These are phyloP conservation scores for Chaetomium tenue DNA, from an alignment of 495 filamentous ascomycete genomes.

Conservation along the genomic window DNA sequence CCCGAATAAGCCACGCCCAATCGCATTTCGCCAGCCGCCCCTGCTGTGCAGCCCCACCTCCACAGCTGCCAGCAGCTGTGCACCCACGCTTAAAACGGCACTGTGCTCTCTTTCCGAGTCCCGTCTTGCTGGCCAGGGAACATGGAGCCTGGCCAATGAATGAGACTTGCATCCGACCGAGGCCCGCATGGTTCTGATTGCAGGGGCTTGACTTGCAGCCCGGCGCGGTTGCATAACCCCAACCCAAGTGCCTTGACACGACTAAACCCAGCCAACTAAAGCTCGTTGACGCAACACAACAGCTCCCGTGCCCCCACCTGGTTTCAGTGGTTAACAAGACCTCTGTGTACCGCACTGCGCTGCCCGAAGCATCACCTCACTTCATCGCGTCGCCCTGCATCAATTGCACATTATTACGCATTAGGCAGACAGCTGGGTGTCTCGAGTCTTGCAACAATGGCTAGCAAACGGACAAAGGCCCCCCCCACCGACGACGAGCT, in stretches of 20 bases:
- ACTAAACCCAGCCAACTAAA: not conserved
- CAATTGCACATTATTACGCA: no score
- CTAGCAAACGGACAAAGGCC: constrained; percentile 44
- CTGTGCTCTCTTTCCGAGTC: not conserved
- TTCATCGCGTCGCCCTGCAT: not conserved
- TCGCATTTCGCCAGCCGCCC: constrained; percentile 18
- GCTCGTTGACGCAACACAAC: constrained; percentile 9
- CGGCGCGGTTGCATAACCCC: constrained; percentile 6
- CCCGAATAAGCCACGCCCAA: constrained; percentile 39
- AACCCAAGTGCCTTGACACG: constrained; percentile 6
- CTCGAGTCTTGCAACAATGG: constrained; percentile 34
- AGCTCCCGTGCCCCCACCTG: not conserved
- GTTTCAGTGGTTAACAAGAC: not conserved
- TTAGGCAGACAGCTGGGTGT: no score
- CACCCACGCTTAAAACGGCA: not conserved
- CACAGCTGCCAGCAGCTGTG: constrained; percentile 21
- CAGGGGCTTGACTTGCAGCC: no score
- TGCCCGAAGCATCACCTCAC: not conserved
- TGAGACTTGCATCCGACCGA: not conserved
- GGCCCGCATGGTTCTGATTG: not conserved
- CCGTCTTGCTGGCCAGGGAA: no score
- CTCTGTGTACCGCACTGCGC: not conserved
- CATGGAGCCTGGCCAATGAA: not conserved
- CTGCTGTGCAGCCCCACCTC: constrained; percentile 26
- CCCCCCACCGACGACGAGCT: constrained; percentile 74